Conservation (phyloP, 2,329 filamentous ascomycete genomes). For the Sarocladiaceae sp. region DNA sequence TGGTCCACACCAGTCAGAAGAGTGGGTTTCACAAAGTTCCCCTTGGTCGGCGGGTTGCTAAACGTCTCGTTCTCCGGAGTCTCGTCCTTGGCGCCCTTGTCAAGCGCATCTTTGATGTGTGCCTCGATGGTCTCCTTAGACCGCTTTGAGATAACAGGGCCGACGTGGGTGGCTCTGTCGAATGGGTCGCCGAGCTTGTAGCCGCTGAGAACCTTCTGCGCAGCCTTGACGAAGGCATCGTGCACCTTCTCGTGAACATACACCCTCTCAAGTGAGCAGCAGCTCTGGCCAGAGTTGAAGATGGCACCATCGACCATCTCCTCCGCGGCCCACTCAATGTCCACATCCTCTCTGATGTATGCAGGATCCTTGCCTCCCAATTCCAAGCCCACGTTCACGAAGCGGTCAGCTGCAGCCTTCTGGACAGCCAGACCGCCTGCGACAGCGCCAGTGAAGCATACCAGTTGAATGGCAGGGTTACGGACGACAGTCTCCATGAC, state of each 20-base stretch:
- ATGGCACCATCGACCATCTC: conserved; percentile 95
- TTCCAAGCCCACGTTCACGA: conserved; percentile 84
- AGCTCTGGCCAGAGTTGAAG: conserved; percentile 98
- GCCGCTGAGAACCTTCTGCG: conserved; percentile 73
- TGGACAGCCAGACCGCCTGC: conserved; percentile 83
- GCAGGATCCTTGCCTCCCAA: conserved; percentile 94
- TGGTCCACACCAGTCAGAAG: conserved; percentile 77
- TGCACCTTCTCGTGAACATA: conserved; percentile 86
- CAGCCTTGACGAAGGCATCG: conserved; percentile 73
- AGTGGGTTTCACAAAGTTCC: conserved; percentile 86
- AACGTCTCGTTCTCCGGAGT: conserved; percentile 83
- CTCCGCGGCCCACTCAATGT: conserved; percentile 84
- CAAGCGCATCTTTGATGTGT: conserved; percentile 78
- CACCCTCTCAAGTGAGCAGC: conserved; percentile 86
- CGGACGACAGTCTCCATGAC: conserved; percentile 76
- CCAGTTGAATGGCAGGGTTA: conserved; percentile 69
- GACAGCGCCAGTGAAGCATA: conserved; percentile 94
- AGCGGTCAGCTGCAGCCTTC: conserved; percentile 74
- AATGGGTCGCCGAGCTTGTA: conserved; percentile 90
- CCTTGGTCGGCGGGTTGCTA: conserved; percentile 64
- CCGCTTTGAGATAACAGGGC: conserved; percentile 80
- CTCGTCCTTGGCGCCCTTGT: conserved; percentile 76
- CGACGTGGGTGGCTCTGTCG: conserved; percentile 73
- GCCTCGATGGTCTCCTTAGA: conserved; percentile 71
- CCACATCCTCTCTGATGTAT: conserved; percentile 81